Base-by-base conservation (phyloP, 345 rosid species). In the Lepidium sativum region DNA sequence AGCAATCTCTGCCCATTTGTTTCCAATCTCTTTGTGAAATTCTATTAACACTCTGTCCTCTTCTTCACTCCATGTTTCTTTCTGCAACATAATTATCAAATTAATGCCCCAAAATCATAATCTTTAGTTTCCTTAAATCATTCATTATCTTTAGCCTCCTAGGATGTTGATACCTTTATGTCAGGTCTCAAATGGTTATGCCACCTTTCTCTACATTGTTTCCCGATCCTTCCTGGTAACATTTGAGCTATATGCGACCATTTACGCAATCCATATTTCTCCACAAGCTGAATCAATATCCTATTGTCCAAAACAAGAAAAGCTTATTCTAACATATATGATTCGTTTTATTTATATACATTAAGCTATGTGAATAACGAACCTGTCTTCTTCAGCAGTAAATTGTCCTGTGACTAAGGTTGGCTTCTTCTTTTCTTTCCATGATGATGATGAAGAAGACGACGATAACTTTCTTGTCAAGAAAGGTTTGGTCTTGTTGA, bases 1-100 rank as follows among this genome's bases (percentile, higher is more conserved):
- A 1, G 98, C 92, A 44, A 95, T 91, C 65, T 91, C 99, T 9
- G 98, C 99, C 99, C 99, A 95, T 76, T 80, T 88, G 84, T 95
- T 91, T n/a, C 98, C 98, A 40, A 95, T 85, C 69, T 86, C 94
- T 37, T 63, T 69, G 67, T 95, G 99, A 0, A 88, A 84, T 31
- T 79, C 69, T 68, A 95, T 91, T 12, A 95, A 74, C 4, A 89
- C 78, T 74, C 43, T 85, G 44, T 95, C 99, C 65, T 95, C 97
- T 43, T 88, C 98, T 42, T 91, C 97, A 61, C 77, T 91, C 99
- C 99, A 91, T 23, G 79, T 73, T 51, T 86, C 96, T 71, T 91
- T 94, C 96, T 95, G 82, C 43, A 65, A n/a, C 23, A 17, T 16
- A 49, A 21, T 16, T 13, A 10, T 21, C 15, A 9, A 9, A 16